These are phyloP conservation scores for Perkinsela sp. DNA, from an alignment of 208 protist species.

Conservation along the genomic window DNA sequence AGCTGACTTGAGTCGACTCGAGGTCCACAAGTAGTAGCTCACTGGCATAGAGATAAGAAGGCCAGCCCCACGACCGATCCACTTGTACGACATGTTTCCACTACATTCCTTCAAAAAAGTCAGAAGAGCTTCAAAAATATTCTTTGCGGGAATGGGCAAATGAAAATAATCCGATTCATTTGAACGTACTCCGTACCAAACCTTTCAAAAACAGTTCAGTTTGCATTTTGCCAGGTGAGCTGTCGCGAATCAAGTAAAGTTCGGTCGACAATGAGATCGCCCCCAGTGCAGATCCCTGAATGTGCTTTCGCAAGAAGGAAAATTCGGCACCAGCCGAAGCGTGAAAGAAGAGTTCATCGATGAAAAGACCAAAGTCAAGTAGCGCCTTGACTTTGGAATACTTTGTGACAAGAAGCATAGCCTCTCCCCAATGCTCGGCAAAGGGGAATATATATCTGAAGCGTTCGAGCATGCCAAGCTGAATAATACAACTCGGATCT, in stretches of 20 bases:
- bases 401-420: neutral
- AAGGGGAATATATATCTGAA: neutral
- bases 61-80: too few species aligned
- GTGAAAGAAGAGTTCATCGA: neutral
- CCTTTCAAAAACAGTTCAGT: neutral
- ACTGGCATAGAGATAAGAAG: too few species aligned
- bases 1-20: too few species aligned
- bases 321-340: neutral
- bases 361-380: neutral
- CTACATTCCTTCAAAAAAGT: too few species aligned
- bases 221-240: neutral
- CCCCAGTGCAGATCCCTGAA: neutral
- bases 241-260: neutral
- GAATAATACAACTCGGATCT: neutral
- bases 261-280: neutral
- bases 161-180: too few species aligned
- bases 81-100: too few species aligned
- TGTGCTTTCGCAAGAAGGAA: neutral
- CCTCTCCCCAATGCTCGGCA: neutral
- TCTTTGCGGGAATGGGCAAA: too few species aligned
- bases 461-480: neutral
- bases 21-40: too few species aligned
- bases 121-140: too few species aligned
- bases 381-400: neutral
- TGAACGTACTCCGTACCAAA: neutral